Conservation (phyloP, 2,329 filamentous ascomycete genomes). For the Diaporthe nobilis region DNA sequence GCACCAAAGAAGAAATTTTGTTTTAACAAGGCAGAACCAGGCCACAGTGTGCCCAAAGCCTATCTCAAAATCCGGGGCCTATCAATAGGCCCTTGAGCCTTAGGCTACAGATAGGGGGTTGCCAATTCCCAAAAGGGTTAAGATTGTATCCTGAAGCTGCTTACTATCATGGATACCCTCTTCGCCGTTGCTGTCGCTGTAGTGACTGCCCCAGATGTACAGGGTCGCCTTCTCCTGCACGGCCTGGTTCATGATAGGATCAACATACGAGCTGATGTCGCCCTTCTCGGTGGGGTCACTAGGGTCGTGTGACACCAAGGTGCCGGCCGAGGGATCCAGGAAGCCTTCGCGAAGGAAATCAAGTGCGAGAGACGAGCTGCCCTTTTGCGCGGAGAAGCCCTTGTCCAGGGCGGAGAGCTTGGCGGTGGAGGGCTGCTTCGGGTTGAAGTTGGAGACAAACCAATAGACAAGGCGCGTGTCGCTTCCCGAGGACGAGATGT, state of each 20-base stretch:
- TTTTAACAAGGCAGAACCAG: too few relatives aligned
- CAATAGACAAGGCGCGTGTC: constrained; percentile 61
- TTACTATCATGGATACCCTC: constrained; percentile 57
- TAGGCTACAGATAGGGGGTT: too few relatives aligned
- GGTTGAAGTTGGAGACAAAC: constrained; percentile 59
- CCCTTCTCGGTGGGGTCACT: constrained; percentile 39
- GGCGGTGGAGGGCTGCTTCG: constrained; percentile 46
- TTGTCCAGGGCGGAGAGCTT: constrained; percentile 39
- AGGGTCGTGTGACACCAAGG: constrained; percentile 40
- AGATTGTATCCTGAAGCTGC: too few relatives aligned
- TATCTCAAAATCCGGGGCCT: too few relatives aligned
- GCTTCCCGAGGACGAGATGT: constrained; percentile 45
- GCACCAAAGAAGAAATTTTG: too few relatives aligned
- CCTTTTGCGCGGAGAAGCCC: constrained; percentile 41
- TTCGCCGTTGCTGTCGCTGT: constrained; percentile 49
- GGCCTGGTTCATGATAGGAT: constrained; percentile 52
- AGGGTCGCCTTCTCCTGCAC: constrained; percentile 53
- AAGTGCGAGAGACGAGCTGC: constrained; percentile 42
- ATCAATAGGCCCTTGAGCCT: too few relatives aligned
- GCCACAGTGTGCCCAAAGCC: too few relatives aligned
- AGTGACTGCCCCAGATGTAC: constrained; percentile 56
- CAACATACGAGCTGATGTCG: constrained; percentile 53
- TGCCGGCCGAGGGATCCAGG: constrained; percentile 45
- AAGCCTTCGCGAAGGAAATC: constrained; percentile 44
- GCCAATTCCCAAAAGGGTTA: too few relatives aligned